Evolutionary conservation across 1,139 yeast genomes (phyloP), one percentile per base, ranked within the genome.

Genomic region (Blastobotrys aristatus): DNA sequence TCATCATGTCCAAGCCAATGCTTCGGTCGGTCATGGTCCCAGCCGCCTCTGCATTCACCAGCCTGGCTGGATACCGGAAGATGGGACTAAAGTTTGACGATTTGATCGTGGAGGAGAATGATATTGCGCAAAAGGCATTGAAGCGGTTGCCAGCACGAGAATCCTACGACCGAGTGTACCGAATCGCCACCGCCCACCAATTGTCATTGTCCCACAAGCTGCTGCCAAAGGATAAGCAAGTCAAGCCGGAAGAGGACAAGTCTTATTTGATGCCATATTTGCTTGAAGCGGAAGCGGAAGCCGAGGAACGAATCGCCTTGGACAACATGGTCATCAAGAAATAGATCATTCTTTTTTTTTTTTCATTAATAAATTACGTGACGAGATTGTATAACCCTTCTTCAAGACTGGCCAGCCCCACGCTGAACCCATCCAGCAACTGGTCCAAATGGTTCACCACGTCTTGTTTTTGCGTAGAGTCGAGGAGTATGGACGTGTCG

Each of bases 231-330:
- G 77, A 77, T 64, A 84, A 92, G 71, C 85, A 84, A 60, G 73
- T 86, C 55, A 80, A 81, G 66, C 80, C 90, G 33, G 87, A 82
- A 65, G 90, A 90, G 13, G 98, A 92, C 72, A 75, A 74, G 52
- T 84, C 88, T 60, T 89, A 87, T 72, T 77, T 92, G 65, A 71
- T 86, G 54, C 97, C 97, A 60, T 86, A 85, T 75, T 75, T 90
- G 56, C 78, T 90, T 66, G 97, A 90, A 74, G 95, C 94, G 54
- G 97, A 90, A 74, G 89, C 88, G 65, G 97, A 88, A 70, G 84
- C 83, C 46, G 76, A 79, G 58, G 98, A 90, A 75, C 87, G 84
- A 73, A 80, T 77, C 55, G 95, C 84, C 66, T 80, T 92, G 64
- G 96, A 90, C 76, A 84, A 86, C 76, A 76, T 88, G 54, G 71